Percentiles rank a stretch among this genome's conserved stretches.
Conservation (phyloP, 1,284 basidiomycete species). For the Tilletia caries region DNA sequence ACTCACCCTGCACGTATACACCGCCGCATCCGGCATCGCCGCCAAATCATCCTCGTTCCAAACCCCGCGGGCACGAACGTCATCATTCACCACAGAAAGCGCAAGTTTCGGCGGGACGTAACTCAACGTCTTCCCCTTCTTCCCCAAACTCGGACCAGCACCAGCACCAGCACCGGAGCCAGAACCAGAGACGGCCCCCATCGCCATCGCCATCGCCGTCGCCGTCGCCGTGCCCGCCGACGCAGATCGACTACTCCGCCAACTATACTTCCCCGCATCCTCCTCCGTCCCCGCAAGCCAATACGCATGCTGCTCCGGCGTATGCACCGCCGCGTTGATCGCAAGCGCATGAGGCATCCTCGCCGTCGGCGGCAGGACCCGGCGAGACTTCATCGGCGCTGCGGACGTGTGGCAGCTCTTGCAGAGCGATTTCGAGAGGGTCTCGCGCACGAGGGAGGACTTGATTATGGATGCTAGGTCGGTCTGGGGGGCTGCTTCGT, state of each 20-base stretch:
- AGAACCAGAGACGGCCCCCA: too few species aligned
- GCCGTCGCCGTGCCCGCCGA: too few species aligned
- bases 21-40: constrained; percentile 56
- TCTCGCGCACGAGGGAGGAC: constrained; percentile 74
- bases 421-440: constrained; percentile 79
- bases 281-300: constrained; percentile 66
- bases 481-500: constrained; percentile 59
- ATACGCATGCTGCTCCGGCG: constrained; percentile 69
- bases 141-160: not conserved
- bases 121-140: constrained; percentile 5
- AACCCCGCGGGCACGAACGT: constrained; percentile 50
- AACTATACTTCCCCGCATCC: not conserved
- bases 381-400: constrained; percentile 68
- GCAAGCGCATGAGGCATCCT: constrained; percentile 77
- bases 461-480: constrained; percentile 72
- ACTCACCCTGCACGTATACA: constrained; percentile 71
- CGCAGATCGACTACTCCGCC: not conserved
- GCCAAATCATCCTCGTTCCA: constrained; percentile 19
- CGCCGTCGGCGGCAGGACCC: constrained; percentile 62
- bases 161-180: constrained; percentile 14
- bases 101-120: constrained; percentile 38
- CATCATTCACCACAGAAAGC: constrained; percentile 35
- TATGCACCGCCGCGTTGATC: constrained; percentile 77
- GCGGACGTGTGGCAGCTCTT: constrained; percentile 71
- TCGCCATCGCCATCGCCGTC: not conserved